Percentiles rank a stretch among this genome's conserved stretches.
phyloP scores from a whole-genome alignment of 2,329 filamentous ascomycete species.

The Alternaria conjuncta region DNA sequence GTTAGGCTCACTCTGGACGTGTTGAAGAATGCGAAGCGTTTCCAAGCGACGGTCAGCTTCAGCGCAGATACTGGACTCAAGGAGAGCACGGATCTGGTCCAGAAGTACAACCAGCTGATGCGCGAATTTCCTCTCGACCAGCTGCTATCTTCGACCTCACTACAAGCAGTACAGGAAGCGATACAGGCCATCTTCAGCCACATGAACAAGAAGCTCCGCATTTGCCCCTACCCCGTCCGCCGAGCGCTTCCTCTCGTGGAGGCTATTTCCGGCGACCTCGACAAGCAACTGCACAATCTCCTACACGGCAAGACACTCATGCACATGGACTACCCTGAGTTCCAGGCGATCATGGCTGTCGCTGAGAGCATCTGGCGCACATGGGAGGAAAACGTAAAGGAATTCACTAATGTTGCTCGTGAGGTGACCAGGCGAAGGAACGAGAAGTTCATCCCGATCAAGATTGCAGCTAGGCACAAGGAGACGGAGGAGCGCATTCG shows the following conservation, averaged over 20 bases:
- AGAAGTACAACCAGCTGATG: slow-evolving; percentile 99
- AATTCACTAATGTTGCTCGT: slow-evolving; percentile 96
- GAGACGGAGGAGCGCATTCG: slow-evolving; percentile 89
- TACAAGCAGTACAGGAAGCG: slow-evolving; percentile 87
- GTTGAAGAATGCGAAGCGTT: slow-evolving; percentile 94
- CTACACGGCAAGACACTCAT: slow-evolving; percentile 87
- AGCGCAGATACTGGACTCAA: slow-evolving; percentile 94
- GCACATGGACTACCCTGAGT: slow-evolving; percentile 90
- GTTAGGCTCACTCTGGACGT: slow-evolving; percentile 92
- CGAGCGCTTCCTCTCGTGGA: slow-evolving; percentile 93
- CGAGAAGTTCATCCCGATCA: slow-evolving; percentile 98
- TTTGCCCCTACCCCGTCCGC: slow-evolving; percentile 93
- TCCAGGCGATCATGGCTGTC: slow-evolving; percentile 81
- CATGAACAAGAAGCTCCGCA: slow-evolving; percentile 96
- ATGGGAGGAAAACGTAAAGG: slow-evolving; percentile 96
- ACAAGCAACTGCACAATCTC: slow-evolving; percentile 82
- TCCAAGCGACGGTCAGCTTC: slow-evolving; percentile 97
- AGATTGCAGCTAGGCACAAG: slow-evolving; percentile 85
- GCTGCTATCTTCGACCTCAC: slow-evolving; percentile 85
- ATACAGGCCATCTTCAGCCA: slow-evolving; percentile 90
- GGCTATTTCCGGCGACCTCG: slow-evolving; percentile 92
- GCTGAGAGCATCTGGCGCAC: slow-evolving; percentile 85
- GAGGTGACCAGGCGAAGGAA: slow-evolving; percentile 92
- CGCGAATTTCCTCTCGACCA: slow-evolving; percentile 97
- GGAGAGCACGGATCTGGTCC: slow-evolving; percentile 93